These are phyloP conservation scores for Globisporangium camurandrum DNA, from an alignment of 352 stramenopile species.

Conservation along the genomic window DNA sequence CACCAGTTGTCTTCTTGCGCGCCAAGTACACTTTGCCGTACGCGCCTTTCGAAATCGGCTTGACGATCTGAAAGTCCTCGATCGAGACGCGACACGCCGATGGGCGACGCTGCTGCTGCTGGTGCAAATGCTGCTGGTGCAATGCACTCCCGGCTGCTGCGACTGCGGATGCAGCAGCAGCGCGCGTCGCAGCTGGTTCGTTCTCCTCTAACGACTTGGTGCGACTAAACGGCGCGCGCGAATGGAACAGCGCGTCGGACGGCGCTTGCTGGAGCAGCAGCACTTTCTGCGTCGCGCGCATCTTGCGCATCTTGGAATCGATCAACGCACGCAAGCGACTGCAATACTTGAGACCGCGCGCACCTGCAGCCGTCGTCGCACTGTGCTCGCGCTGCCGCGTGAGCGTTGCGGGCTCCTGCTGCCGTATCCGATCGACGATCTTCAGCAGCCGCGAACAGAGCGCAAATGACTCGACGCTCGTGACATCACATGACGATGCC, in stretches of 20 bases:
- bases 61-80: slow-evolving; percentile 86
- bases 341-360: slow-evolving; percentile 52
- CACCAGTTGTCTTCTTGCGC: slow-evolving; percentile 79
- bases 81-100: slow-evolving; percentile 54
- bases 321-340: slow-evolving; percentile 57
- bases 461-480: slow-evolving; percentile 67
- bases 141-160: neutral
- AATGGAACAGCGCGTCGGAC: slow-evolving; percentile 13
- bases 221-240: slow-evolving; percentile 42
- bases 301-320: slow-evolving; percentile 85
- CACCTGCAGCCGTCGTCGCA: no score
- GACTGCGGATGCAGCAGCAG: neutral
- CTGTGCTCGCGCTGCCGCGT: slow-evolving; percentile 45
- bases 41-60: slow-evolving; percentile 85
- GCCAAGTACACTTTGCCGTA: slow-evolving; percentile 88
- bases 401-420: slow-evolving; percentile 36
- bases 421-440: slow-evolving; percentile 62
- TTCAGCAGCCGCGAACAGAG: slow-evolving; percentile 72
- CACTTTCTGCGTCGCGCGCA: slow-evolving; percentile 74
- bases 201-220: slow-evolving; percentile 75
- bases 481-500: slow-evolving; percentile 63
- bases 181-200: slow-evolving; percentile 10
- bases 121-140: no score
- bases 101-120: neutral
- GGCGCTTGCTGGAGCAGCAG: slow-evolving; percentile 60